These are phyloP conservation scores for Cicer arietinum DNA, from an alignment of 306 rosid species.

Conservation along the genomic window DNA sequence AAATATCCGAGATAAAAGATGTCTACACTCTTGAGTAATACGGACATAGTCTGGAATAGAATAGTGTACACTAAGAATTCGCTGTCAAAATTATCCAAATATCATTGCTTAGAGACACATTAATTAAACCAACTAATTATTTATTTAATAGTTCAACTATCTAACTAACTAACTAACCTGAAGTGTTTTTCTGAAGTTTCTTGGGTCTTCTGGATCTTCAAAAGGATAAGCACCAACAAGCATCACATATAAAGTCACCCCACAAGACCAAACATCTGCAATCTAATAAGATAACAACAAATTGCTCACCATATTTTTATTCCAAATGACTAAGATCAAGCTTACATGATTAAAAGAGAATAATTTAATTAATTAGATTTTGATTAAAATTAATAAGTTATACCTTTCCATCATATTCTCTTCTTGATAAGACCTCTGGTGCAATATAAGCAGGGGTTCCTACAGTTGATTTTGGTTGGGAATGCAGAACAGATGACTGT, in stretches of 20 bases:
- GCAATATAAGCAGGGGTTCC: slow-evolving; percentile 99
- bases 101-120: background rate
- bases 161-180: slow-evolving; percentile 55
- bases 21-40: slow-evolving; percentile 72
- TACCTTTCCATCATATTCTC: slow-evolving; percentile 95
- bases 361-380: background rate
- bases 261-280: slow-evolving; percentile 99
- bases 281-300: slow-evolving; percentile 58
- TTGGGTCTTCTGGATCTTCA: slow-evolving; percentile 97
- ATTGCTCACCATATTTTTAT: slow-evolving; percentile 38
- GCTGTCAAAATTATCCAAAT: slow-evolving; percentile 58
- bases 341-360: background rate
- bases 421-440: slow-evolving; percentile 87
- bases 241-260: slow-evolving; percentile 98
- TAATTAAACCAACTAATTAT: background rate
- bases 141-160: slow-evolving; percentile 25
- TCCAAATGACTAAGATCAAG: slow-evolving; percentile 32
- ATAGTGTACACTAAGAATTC: slow-evolving; percentile 90
- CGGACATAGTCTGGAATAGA: slow-evolving; percentile 88
- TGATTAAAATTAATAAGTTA: slow-evolving; percentile 27
- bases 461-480: slow-evolving; percentile 98
- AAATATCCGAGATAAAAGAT: slow-evolving; percentile 84
- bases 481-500: slow-evolving; percentile 93
- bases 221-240: slow-evolving; percentile 99
- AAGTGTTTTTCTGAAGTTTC: slow-evolving; percentile 93